Base-by-base conservation (phyloP, 805 yeast species). In the Candida ovalis region DNA sequence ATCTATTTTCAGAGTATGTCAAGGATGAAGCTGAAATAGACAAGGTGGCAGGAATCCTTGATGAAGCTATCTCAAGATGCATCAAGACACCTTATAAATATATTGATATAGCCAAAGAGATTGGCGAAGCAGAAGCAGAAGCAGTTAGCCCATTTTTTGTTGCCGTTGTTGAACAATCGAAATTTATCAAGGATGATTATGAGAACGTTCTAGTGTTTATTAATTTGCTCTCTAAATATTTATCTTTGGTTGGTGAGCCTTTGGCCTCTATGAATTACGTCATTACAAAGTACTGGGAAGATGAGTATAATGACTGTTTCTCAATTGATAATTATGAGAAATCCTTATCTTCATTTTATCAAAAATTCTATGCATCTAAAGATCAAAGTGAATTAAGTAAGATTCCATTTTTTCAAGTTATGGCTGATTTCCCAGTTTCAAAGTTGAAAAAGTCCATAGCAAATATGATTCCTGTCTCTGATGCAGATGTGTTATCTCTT, bases 71-170 rank as follows among this genome's bases (percentile, higher is more conserved):
- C 27, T 73, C 88, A 1, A 76, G 97, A 52, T 75, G 84, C 51
- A 76, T 84, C 33, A 76, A 79, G 52, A 67, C 89, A 0, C 97
- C 98, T 0, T 94, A 86, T 68, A 89, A 87, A 60, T 92, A 90
- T 57, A 76, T 88, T 45, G 97, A 92, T 60, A 52, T 64, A 45
- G 73, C 80, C 39, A 58, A 40, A 27, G 58, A 44, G 33, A 39
- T 52, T 4, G 15, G 24, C 3, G 39, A 35, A 18, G 28, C 18
- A 3, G 39, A 35, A 18, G 28, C 18, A 3, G 63, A 53, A 1
- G 58, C 59, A n/a, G 57, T 81, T 13, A 81, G 89, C 49, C 87
- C 89, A 0, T 74, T 84, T 44, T 55, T 75, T 1, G 70, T 80
- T 13, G 74, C 84, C 0, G 55, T 84, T 3, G 63, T 81, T 40